Percentiles rank a stretch among this genome's conserved stretches.
Evolutionary conservation across 768 basidiomycete species (phyloP).

Genomic region (Rhizopogon vesiculosus): DNA sequence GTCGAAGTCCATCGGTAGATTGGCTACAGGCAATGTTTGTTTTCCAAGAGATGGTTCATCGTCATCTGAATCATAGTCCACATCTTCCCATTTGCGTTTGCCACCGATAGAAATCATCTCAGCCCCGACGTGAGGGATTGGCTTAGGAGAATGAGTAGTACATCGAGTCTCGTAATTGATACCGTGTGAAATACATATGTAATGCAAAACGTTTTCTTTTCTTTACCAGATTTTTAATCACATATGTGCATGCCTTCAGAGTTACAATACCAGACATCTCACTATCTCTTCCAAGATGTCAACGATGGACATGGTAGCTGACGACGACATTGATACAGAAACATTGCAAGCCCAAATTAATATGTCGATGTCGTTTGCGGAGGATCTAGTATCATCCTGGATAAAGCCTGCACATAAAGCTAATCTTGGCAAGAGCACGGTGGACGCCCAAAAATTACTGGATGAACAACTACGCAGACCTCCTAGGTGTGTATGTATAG

Average conservation of each 20-base stretch:
- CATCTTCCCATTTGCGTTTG: constrained; percentile 55
- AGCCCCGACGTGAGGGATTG: no score
- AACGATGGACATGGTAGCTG: constrained; percentile 25
- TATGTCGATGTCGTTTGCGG: constrained; percentile 71
- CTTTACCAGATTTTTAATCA: not conserved
- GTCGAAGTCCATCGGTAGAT: constrained; percentile 65
- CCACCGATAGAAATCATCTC: constrained; percentile 14
- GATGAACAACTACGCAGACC: constrained; percentile 67
- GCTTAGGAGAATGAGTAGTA: not conserved
- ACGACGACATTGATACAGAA: constrained; percentile 61
- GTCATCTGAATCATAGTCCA: constrained; percentile 45
- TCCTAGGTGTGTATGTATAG: constrained; percentile 46
- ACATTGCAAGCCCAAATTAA: constrained; percentile 80
- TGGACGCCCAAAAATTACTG: constrained; percentile 48
- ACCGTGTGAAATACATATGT: not conserved
- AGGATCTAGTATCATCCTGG: constrained; percentile 75
- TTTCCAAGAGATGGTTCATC: constrained; percentile 60
- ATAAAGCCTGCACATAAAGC: constrained; percentile 50
- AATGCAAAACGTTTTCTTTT: no score
- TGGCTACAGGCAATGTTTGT: constrained; percentile 79
- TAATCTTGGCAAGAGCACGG: constrained; percentile 24
- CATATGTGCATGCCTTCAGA: not conserved
- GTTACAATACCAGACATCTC: not conserved
- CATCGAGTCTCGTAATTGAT: not conserved
- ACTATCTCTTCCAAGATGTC: constrained; percentile 15